Evolutionary conservation across 2,329 filamentous ascomycete genomes (phyloP), one percentile per base, ranked within the genome.

Genomic region (Colletotrichum spaethianum): DNA sequence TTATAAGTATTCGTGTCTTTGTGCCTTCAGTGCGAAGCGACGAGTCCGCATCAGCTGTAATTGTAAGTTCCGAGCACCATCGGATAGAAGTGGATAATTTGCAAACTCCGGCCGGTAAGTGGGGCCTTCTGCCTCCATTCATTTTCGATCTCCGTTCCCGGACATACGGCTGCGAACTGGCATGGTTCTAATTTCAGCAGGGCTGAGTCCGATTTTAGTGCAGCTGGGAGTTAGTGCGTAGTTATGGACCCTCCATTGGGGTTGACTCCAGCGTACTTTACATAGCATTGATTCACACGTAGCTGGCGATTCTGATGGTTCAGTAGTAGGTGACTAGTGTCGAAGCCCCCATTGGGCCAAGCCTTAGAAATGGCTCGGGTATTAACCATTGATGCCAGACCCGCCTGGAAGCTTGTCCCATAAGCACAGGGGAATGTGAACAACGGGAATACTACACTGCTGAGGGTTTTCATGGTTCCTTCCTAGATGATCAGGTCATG

Each of bases 51-150:
- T 36, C 38, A 46, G 9, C 48, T 38, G n/a, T 11, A 36, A 36
- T n/a, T n/a, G n/a, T 63, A 67, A 63, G 56, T 38, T 67, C 65
- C 65, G 65, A 56, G 40, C n/a, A 20, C n/a, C 48, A n/a, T 67
- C 65, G 65, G 65, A 67, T 42, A 28, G 6, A 42, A 67, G 33
- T 9, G 23, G 1, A 11, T 26, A 9, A 26, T 2, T 33, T 16
- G 18, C 23, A 38, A 53, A 38, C 62, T 64, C 23, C 46, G 55
- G 46, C 31, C 20, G 20, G 11, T 11, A 44, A 26, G 55, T 31
- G 23, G 44, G 44, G 23, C 38, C 40, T 46, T 18, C n/a, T 36
- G 1, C 33, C 33, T 36, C 33, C 33, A 36, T 11, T 8, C 11
- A 36, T 36, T 36, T 36, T 6, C 42, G 42, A 8, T 20, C 42